Base-by-base conservation (phyloP, 768 basidiomycete species). In the Collybiopsis confluens region DNA sequence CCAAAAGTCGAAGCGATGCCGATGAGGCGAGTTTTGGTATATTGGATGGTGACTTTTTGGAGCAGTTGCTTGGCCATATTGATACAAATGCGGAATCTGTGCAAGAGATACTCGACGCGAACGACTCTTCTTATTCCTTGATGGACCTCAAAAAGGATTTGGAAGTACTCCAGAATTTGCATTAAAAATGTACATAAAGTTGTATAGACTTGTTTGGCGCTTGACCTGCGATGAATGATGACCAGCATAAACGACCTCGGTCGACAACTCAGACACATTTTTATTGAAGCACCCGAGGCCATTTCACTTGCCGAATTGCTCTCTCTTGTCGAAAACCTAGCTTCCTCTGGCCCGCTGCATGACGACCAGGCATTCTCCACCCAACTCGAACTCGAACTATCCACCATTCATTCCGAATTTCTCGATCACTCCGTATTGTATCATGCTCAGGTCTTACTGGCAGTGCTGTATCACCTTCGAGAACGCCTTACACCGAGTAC, bases 1-100 rank as follows among this genome's bases (percentile, higher is more conserved):
- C 71, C 0, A 64, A 70, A 21, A 83, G 86, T 6, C 73, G 74
- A 21, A 82, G 77, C 45, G 87, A 90, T 59, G 73, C 77, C 7
- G 79, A 85, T 28, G 60, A 67, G 24, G 60, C 76, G 1, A 77
- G 87, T 1, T 77, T 75, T 37, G 92, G 92, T 15, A 93, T 97
- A 75, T 73, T 97, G 26, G 93, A 97, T 56, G 94, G 93, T 1
- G 88, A 91, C 62, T 89, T 93, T 58, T 64, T 97, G 18, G 90
- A 94, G 8, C 23, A n/a, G 20, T 11, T 48, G 33, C 38, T 70
- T 35, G 65, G 61, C 11, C 69, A 76, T 18, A 67, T 74, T 1
- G 62, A 70, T 4, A 66, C 74, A 21, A 68, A 82, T n/a, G 66
- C 76, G 49, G 68, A 74, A 55, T 79, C 90, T 9, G 68, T 86